These are phyloP conservation scores for Agaricus bisporus DNA, from an alignment of 768 basidiomycete species.

Conservation along the genomic window DNA sequence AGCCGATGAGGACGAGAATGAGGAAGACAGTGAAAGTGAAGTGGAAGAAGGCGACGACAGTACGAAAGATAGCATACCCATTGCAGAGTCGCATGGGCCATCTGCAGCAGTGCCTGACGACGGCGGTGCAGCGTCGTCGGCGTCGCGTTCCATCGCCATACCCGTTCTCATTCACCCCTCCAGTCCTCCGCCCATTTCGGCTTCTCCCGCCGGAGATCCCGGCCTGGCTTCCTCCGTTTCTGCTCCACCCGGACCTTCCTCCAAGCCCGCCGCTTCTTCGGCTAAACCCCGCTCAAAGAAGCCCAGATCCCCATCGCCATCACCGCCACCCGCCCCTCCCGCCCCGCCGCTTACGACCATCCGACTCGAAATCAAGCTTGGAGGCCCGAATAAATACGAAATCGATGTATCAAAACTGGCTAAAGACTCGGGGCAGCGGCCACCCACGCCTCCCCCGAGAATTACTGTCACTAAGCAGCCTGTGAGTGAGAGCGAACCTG, in stretches of 20 bases:
- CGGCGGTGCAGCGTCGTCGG: neutral
- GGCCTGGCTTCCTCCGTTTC: slow-evolving; percentile 19
- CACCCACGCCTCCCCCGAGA: slow-evolving; percentile 50
- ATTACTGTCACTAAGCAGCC: slow-evolving; percentile 33
- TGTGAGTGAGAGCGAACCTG: slow-evolving; percentile 43
- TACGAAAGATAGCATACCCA: slow-evolving; percentile 9
- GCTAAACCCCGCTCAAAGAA: slow-evolving; percentile 26
- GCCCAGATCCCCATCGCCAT: slow-evolving; percentile 36
- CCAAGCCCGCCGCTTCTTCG: slow-evolving; percentile 15
- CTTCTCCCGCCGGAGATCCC: slow-evolving; percentile 11
- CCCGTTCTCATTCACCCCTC: slow-evolving; percentile 26
- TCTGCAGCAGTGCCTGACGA: slow-evolving; percentile 10
- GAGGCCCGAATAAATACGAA: slow-evolving; percentile 71
- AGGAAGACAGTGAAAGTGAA: slow-evolving; percentile 16
- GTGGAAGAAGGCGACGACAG: slow-evolving; percentile 15
- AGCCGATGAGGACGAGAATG: slow-evolving; percentile 12
- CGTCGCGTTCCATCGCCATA: slow-evolving; percentile 19
- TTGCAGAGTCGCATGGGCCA: slow-evolving; percentile 9
- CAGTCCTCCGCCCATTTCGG: slow-evolving; percentile 15
- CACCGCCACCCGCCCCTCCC: slow-evolving; percentile 52
- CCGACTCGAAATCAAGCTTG: slow-evolving; percentile 61
- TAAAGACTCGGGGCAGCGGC: slow-evolving; percentile 60
- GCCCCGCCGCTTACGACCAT: slow-evolving; percentile 56
- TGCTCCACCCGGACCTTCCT: slow-evolving; percentile 27
- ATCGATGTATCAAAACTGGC: slow-evolving; percentile 57